Base-by-base conservation (phyloP, 2,329 filamentous ascomycete species). In the Verticillium alfalfae region DNA sequence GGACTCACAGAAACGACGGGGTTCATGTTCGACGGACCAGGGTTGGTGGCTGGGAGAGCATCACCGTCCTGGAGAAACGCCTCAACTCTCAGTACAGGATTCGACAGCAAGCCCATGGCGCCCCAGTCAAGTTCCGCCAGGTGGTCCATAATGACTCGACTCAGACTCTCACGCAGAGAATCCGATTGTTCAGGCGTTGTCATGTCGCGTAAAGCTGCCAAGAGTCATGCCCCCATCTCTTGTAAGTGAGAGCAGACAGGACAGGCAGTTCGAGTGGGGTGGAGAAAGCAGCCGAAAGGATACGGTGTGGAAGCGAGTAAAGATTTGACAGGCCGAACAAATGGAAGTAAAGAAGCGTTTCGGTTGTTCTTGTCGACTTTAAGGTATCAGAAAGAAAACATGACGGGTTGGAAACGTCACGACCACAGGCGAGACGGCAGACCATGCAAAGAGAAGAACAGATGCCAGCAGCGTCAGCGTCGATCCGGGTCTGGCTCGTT, bases 41-140 rank as follows among this genome's bases (percentile, higher is more conserved):
- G 26, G 55, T 38, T 39, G 58, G 59, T 12, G 61, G 60, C 10
- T 52, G 45, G 45, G 1, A 52, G n/a, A 52, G 45, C 45, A 45
- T 64, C 60, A 38, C 64, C 64, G 34, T 65, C 64, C 54, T 65
- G 64, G 34, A 65, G 64, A 37, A 65, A 65, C 16, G 64, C 64
- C 49, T 65, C 64, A 31, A 65, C 64, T 39, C 64, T 62, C 16
- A 65, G 58, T 22, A 65, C 64, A 5, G 64, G 64, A 55, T 65
- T 65, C 36, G 59, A 39, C n/a, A 65, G 60, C 56, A 58, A 64
- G 12, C 62, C 62, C 34, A 58, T 58, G 57, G 64, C 60, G 12
- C 62, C 61, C 64, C 64, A 65, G 60, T 65, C 62, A 58, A 61
- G 58, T 52, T 64, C 34, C 3, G 64, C 62, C 55, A 65, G 60